phyloP scores from a whole-genome alignment of 2,329 filamentous ascomycete genomes.

The Xylaria sp. region DNA sequence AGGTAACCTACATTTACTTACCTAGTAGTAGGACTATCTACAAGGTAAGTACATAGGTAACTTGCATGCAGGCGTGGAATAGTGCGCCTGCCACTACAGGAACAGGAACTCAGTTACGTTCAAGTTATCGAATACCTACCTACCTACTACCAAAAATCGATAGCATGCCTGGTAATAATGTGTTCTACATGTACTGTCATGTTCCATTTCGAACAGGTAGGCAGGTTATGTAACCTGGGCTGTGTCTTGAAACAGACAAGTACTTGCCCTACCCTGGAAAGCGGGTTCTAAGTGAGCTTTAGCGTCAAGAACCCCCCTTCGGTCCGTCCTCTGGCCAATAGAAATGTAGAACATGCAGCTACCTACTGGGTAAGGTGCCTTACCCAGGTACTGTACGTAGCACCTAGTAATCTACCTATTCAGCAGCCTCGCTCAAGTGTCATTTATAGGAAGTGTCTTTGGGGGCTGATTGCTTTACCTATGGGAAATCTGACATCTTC shows the following conservation, averaged over 20 bases:
- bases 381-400: neutral
- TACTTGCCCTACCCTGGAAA: no score
- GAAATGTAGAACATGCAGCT: neutral
- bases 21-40: no score
- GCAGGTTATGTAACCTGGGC: no score
- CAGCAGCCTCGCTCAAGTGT: neutral
- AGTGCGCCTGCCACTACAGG: conserved; percentile 19
- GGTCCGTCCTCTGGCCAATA: neutral
- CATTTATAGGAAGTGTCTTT: neutral
- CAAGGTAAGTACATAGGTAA: neutral
- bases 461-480: neutral
- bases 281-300: no score
- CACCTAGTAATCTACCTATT: neutral
- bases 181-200: no score
- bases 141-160: neutral
- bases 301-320: neutral
- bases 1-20: neutral
- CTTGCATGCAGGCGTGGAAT: neutral
- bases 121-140: neutral
- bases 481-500: neutral
- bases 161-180: neutral
- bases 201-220: no score
- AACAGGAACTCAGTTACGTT: neutral
- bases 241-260: no score
- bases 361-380: neutral